A percentile compares a stretch with the other conserved stretches of the same genome.
Conservation (phyloP, 2,329 filamentous ascomycete species). For the Beauveria varroae region DNA sequence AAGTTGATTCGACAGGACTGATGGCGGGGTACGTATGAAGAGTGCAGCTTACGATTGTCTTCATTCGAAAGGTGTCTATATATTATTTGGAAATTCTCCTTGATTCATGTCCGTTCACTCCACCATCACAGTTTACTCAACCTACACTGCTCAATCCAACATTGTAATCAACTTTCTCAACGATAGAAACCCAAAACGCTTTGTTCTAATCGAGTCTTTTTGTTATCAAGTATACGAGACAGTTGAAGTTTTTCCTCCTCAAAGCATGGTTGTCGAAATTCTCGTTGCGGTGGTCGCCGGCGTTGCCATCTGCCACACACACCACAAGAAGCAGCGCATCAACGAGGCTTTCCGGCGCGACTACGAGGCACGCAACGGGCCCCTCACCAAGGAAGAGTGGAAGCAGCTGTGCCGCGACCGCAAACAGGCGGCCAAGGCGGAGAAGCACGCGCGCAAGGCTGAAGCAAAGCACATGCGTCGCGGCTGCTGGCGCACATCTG, state of each 20-base stretch:
- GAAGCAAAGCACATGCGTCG: background rate
- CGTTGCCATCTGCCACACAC: constrained; percentile 7
- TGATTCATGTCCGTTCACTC: background rate
- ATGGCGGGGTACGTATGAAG: background rate
- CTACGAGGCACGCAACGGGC: background rate
- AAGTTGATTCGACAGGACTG: background rate
- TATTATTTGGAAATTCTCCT: background rate
- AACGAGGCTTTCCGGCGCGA: background rate
- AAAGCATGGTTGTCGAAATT: constrained; percentile 3
- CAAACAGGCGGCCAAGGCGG: constrained; percentile 6
- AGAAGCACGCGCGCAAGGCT: constrained; percentile 1
- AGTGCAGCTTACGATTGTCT: background rate
- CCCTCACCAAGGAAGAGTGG: constrained; percentile 1
- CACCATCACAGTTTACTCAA: background rate
- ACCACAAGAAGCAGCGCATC: constrained; percentile 9
- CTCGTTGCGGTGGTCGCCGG: background rate
- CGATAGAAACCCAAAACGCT: background rate
- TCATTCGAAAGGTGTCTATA: background rate
- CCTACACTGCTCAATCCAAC: background rate
- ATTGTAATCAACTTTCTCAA: background rate
- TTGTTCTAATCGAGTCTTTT: background rate
- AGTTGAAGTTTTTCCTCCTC: background rate
- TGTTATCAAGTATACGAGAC: background rate
- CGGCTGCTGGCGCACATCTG: background rate
- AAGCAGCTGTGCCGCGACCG: constrained; percentile 7